These are phyloP conservation scores for Venturia carpophila DNA, from an alignment of 2,329 filamentous ascomycete genomes.

Conservation along the genomic window DNA sequence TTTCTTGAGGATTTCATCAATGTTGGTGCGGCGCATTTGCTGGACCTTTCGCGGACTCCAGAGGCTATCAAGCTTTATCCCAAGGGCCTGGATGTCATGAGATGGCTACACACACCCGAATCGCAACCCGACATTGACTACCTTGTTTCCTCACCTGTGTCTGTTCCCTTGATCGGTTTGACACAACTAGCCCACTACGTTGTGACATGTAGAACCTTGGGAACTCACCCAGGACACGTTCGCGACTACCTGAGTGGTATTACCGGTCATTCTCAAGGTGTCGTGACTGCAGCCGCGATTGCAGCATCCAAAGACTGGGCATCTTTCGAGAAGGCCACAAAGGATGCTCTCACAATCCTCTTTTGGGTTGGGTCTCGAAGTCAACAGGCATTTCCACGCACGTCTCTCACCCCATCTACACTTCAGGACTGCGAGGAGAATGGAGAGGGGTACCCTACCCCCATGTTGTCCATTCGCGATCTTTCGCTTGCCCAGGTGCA, in stretches of 20 bases:
- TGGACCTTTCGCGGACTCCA: conserved; percentile 71
- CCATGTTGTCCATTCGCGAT: conserved; percentile 96
- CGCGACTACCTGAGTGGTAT: conserved; percentile 77
- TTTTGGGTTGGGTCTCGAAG: conserved; percentile 98
- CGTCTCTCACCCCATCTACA: conserved; percentile 82
- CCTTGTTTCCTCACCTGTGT: conserved; percentile 87
- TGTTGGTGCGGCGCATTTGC: conserved; percentile 77
- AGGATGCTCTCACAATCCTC: conserved; percentile 77
- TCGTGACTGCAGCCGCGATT: conserved; percentile 87
- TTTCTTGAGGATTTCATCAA: conserved; percentile 82
- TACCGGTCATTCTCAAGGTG: conserved; percentile 93
- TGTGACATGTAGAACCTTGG: conserved; percentile 85
- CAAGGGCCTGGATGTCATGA: conserved; percentile 91
- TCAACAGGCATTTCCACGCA: conserved; percentile 93
- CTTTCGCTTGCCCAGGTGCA: conserved; percentile 82
- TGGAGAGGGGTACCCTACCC: conserved; percentile 90
- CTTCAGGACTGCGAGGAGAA: conserved; percentile 89
- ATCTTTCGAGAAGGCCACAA: conserved; percentile 72
- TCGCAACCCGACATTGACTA: conserved; percentile 91
- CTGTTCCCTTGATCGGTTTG: conserved; percentile 89
- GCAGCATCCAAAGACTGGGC: conserved; percentile 91
- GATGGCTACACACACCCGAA: conserved; percentile 84
- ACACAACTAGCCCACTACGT: conserved; percentile 95
- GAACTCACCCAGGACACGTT: conserved; percentile 80
- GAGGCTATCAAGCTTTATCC: conserved; percentile 91